A percentile compares a stretch with the other conserved stretches of the same genome.
These are phyloP conservation scores for Myrica gale DNA, from an alignment of 306 rosid species.

Conservation along the genomic window DNA sequence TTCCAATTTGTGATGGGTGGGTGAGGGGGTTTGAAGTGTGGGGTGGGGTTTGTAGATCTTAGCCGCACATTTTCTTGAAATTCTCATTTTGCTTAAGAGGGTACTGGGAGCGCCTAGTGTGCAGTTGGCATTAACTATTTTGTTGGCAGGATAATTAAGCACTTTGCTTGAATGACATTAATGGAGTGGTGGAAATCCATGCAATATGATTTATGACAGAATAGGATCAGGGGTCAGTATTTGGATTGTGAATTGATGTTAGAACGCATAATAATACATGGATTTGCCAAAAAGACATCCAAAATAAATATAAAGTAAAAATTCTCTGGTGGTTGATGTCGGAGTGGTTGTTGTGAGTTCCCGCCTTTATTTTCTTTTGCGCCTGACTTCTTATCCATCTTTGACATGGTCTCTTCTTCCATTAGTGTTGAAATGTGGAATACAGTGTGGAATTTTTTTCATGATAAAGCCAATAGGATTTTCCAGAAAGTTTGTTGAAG, in stretches of 20 bases:
- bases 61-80: too few species aligned
- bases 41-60: too few species aligned
- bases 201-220: not conserved
- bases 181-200: not conserved
- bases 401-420: too few species aligned
- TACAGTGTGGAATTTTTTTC: not conserved
- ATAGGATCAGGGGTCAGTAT: not conserved
- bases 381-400: too few species aligned
- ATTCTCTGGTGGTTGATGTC: not conserved
- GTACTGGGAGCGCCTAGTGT: too few species aligned
- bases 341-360: not conserved
- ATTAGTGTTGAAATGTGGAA: not conserved
- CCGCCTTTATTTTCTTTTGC: not conserved
- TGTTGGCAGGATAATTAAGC: not conserved
- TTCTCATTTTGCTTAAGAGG: too few species aligned
- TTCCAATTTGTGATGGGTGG: not conserved
- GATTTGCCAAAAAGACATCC: not conserved
- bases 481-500: constrained; percentile 13
- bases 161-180: constrained; percentile 9
- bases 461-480: constrained; percentile 15
- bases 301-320: not conserved
- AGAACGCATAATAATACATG: not conserved
- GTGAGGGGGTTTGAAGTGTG: not conserved
- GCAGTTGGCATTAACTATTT: too few species aligned
- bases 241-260: not conserved